Evolutionary conservation across 352 stramenopile species (phyloP).

Genomic region (Pythium periplocum): DNA sequence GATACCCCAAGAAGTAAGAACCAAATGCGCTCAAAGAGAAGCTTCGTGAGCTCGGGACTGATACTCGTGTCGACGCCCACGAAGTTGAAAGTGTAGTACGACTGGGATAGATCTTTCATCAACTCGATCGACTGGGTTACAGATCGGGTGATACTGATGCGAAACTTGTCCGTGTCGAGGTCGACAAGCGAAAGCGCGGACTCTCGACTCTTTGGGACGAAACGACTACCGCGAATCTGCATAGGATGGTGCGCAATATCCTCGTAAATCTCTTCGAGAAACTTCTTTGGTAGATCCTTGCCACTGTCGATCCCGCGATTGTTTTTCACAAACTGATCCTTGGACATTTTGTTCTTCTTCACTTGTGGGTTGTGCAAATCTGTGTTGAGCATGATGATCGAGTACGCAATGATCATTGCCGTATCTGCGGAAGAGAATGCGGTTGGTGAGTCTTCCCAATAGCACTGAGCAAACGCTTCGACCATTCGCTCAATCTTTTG

Average conservation of each 20-base stretch:
- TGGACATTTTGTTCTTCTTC: conserved; percentile 96
- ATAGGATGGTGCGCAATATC: conserved; percentile 92
- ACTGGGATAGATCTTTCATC: conserved; percentile 77
- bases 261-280: conserved; percentile 95
- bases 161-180: conserved; percentile 78
- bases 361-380: conserved; percentile 88
- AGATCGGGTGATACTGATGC: conserved; percentile 53
- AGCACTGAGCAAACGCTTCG: conserved; percentile 96
- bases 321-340: conserved; percentile 97
- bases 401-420: conserved; percentile 89
- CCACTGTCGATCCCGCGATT: conserved; percentile 91
- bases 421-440: conserved; percentile 79
- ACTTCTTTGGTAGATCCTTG: conserved; percentile 87
- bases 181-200: conserved; percentile 34
- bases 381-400: conserved; percentile 90
- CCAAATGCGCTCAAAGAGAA: conserved; percentile 93
- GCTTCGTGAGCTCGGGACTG: conserved; percentile 89
- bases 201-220: conserved; percentile 48
- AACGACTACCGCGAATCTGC: conserved; percentile 75
- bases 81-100: conserved; percentile 87
- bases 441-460: conserved; percentile 91
- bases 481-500: conserved; percentile 99
- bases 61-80: conserved; percentile 88
- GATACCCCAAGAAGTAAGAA: conserved; percentile 90
- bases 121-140: conserved; percentile 80